A percentile compares a stretch with the other conserved stretches of the same genome.
These are phyloP conservation scores for Paracamarosporium sp. DNA, from an alignment of 2,329 filamentous ascomycete genomes.

Conservation along the genomic window DNA sequence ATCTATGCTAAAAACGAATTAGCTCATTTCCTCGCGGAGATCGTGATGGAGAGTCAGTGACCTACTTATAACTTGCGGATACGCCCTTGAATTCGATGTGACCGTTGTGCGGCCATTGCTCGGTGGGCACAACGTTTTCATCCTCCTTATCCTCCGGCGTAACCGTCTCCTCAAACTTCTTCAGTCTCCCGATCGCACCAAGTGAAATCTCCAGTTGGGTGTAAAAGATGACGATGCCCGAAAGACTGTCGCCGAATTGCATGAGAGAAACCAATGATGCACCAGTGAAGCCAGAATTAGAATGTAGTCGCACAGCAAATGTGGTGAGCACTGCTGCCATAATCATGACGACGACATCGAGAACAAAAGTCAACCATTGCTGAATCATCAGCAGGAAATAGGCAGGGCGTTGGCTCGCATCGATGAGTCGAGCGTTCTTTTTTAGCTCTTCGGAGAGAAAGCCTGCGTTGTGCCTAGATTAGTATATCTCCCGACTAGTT, in stretches of 20 bases:
- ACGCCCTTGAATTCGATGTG: no score
- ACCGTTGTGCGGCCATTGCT: conserved; percentile 4
- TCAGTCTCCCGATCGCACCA: conserved; percentile 60
- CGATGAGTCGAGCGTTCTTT: no score
- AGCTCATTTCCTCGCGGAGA: conserved; percentile 1
- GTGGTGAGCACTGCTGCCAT: conserved; percentile 37
- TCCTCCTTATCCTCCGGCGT: conserved; percentile 45
- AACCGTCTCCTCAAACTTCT: conserved; percentile 52
- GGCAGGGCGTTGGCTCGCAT: conserved; percentile 45
- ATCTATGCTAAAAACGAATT: no score
- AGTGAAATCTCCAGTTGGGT: conserved; percentile 62
- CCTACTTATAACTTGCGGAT: no score
- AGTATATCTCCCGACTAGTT: no score
- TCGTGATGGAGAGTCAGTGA: background rate
- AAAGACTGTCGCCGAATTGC: conserved; percentile 56
- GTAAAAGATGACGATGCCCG: conserved; percentile 55
- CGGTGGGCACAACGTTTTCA: conserved; percentile 26
- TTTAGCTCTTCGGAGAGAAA: no score
- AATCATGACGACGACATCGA: conserved; percentile 32
- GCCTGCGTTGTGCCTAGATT: no score
- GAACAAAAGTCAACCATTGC: conserved; percentile 44
- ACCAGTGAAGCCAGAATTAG: conserved; percentile 48
- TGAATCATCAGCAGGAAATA: conserved; percentile 45
- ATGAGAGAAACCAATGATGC: conserved; percentile 58
- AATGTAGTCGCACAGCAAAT: conserved; percentile 36